Base-by-base conservation (phyloP, 2,329 filamentous ascomycete genomes). In the Clonostachys byssicola region DNA sequence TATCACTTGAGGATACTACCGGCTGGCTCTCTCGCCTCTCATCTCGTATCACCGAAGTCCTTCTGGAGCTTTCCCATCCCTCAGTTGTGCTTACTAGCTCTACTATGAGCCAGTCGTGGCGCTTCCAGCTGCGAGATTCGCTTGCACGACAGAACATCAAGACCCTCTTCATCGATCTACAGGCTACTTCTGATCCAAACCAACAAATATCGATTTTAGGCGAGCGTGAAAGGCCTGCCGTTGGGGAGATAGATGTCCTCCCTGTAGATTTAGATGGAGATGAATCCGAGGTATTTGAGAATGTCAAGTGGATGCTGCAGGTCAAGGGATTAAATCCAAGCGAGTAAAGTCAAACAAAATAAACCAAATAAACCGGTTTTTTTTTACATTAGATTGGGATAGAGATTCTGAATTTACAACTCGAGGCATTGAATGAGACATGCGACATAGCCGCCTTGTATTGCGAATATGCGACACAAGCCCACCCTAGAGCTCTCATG, bases 71-170 rank as follows among this genome's bases (percentile, higher is more conserved):
- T 8, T 57, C 54, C 2, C 56, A 60, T 13, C 48, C 54, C 12
- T 48, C 52, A 5, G 62, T 63, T 1, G 48, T 70, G 5, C 52
- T 72, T 2, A 68, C 65, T 16, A 73, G 68, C 52, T 72, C 69
- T 9, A 65, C 66, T 1, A 53, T 72, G 42, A 63, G 60, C 39
- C 51, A 49, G 13, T 40, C 49, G 1, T 68, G 70, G 45, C 59
- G 69, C 4, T 57, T 65, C 14, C 50, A 54, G 12, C 56, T 72
- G 2, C 52, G 66, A 6, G 44, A 52, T 9, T 36, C 43, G 8
- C 39, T 57, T 3, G 44, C 58, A 6, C 33, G 45, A 12, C 49
- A 54, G 2, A 55, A 51, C 2, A 39, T 60, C 12, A 47, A 54
- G 2, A 53, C 62, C 4, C 49, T 64, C 0, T 70, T 72, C 48